Evolutionary conservation across 164 flowering plant species (phyloP).

Genomic region (Euptelea pleiosperma): DNA sequence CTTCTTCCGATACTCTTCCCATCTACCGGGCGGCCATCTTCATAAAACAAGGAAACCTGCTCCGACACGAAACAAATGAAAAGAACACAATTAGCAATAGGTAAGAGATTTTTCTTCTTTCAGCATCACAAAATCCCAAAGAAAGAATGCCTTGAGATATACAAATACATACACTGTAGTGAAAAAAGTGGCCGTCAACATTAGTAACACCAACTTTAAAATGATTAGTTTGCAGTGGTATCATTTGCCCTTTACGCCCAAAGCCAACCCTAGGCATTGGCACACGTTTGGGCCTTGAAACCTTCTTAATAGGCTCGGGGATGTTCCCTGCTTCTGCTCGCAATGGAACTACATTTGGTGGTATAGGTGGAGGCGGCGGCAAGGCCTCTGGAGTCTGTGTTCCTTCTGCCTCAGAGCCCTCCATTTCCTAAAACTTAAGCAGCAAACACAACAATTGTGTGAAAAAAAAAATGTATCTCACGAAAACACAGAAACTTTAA

Average conservation of each 20-base stretch:
- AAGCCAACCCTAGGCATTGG: slow-evolving; percentile 65
- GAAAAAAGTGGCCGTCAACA: slow-evolving; percentile 62
- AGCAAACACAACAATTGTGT: background rate
- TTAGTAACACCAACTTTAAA: slow-evolving; percentile 62
- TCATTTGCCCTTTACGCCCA: slow-evolving; percentile 61
- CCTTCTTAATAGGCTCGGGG: slow-evolving; percentile 32
- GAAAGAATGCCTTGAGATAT: too few species aligned
- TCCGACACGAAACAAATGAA: background rate
- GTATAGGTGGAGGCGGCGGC: slow-evolving; percentile 87
- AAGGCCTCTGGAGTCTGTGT: slow-evolving; percentile 24
- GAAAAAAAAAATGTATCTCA: background rate
- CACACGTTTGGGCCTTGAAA: slow-evolving; percentile 29
- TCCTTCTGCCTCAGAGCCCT: slow-evolving; percentile 14
- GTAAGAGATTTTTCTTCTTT: background rate
- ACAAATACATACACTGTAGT: slow-evolving; percentile 71
- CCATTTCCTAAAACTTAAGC: slow-evolving; percentile 15
- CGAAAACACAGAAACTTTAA: too few species aligned
- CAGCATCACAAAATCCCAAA: too few species aligned
- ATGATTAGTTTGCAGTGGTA: slow-evolving; percentile 68
- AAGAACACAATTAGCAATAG: background rate
- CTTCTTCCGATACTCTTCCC: slow-evolving; percentile 81
- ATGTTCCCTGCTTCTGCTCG: slow-evolving; percentile 20
- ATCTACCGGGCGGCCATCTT: slow-evolving; percentile 89
- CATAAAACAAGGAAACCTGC: slow-evolving; percentile 70
- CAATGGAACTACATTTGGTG: slow-evolving; percentile 58